Evolutionary conservation across 1,139 yeast species (phyloP), one percentile per base, ranked within the genome.

Genomic region (Magnusiomyces clavatus): DNA sequence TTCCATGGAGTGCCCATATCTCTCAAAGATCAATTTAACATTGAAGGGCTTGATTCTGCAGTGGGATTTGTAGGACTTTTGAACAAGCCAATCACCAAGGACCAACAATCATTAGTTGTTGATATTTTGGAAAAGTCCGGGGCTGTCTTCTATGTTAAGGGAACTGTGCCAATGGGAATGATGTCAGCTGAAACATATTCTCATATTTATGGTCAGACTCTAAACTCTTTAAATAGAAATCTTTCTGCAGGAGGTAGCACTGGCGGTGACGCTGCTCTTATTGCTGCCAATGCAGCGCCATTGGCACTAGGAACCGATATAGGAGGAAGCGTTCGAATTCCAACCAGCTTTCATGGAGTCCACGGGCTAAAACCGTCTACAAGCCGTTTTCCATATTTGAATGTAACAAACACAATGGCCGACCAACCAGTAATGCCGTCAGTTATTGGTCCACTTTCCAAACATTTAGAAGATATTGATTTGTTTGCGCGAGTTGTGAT

Each of bases 231-330:
- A 51, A 78, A 80, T 58, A 67, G 69, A 20, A 59, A 60, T 0
- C 66, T 80, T 35, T 67, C 78, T 1, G 61, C 75, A 17, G 85
- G 85, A 40, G 86, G 86, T 1, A 76, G 81, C 3, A 74, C 81
- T 13, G 83, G 84, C 6, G 86, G 86, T 46, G 86, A 80, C 61
- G 83, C 80, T 13, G 76, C 83, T 0, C 62, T 80, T n/a, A 62
- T 79, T 35, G 81, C 76, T 1, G 63, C 76, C 17, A 70, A 71
- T 46, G 82, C 77, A 5, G 69, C 81, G 0, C 63, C 72, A 10
- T 58, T 80, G 39, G 85, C 84, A 0, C 64, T 80, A 43, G 84
- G 85, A 10, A 78, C 83, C 14, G 86, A 82, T 64, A 78, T 82
- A 58, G 86, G 85, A n/a, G 86, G 86, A 5, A 73, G 80, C 35